phyloP scores from a whole-genome alignment of 306 rosid species.

The Malus orientalis region DNA sequence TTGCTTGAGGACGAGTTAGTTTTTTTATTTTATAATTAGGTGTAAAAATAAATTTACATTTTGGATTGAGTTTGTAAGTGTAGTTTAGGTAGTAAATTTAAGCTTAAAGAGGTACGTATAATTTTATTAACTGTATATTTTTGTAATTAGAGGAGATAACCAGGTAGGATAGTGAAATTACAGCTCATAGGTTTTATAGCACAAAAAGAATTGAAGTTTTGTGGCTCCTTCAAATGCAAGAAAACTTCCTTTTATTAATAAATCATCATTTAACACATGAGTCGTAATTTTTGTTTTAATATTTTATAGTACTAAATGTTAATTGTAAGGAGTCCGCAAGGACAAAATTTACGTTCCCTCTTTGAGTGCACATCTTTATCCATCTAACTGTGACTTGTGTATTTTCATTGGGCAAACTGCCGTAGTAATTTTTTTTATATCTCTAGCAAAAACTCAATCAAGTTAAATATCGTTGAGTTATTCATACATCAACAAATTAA shows the following conservation, averaged over 20 bases:
- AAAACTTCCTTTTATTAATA: too few relatives aligned
- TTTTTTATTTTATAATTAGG: too few relatives aligned
- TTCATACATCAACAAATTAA: neutral
- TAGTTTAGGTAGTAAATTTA: too few relatives aligned
- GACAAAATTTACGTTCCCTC: neutral
- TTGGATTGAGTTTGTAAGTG: too few relatives aligned
- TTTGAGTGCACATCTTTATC: neutral
- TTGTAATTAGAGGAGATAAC: conserved; percentile 10
- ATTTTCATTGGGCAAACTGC: neutral
- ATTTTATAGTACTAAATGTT: too few relatives aligned
- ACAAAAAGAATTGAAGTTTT: neutral
- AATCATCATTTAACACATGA: neutral
- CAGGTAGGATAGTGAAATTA: conserved; percentile 1
- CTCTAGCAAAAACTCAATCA: neutral
- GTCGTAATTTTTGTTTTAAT: too few relatives aligned
- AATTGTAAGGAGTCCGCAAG: too few relatives aligned
- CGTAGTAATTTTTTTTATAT: too few relatives aligned
- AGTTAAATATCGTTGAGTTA: too few relatives aligned
- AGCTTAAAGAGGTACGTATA: neutral
- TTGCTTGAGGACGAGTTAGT: too few relatives aligned
- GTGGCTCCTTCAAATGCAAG: neutral
- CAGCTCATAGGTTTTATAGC: neutral
- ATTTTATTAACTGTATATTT: neutral
- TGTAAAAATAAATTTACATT: too few relatives aligned
- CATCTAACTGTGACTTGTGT: neutral